phyloP scores from a whole-genome alignment of 2,329 filamentous ascomycete species.

The Xylariaceae sp. region DNA sequence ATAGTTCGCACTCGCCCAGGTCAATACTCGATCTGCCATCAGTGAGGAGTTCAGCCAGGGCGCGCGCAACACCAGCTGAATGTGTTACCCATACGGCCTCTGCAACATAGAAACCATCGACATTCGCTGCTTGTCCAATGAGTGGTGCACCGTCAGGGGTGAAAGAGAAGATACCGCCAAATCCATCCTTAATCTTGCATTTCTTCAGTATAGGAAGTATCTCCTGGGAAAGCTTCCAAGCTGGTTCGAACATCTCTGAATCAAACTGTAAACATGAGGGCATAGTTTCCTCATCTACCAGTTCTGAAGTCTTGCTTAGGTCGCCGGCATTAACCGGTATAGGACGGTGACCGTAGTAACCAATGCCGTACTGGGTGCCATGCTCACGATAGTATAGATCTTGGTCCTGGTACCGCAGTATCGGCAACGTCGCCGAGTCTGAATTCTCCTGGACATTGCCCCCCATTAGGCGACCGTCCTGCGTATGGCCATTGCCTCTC shows the following conservation, averaged over 20 bases:
- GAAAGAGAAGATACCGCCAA: constrained; percentile 20
- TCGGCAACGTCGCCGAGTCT: constrained; percentile 15
- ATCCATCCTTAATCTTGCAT: constrained; percentile 17
- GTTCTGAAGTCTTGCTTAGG: constrained; percentile 10
- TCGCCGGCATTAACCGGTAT: constrained; percentile 14
- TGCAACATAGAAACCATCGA: constrained; percentile 21
- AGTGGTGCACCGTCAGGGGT: constrained; percentile 18
- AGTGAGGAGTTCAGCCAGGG: constrained; percentile 18
- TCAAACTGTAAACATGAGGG: constrained; percentile 17
- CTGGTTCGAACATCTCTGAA: constrained; percentile 16
- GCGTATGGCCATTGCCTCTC: background rate
- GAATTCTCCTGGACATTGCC: constrained; percentile 1
- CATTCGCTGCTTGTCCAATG: constrained; percentile 15
- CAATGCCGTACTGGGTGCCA: constrained; percentile 16
- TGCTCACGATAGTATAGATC: constrained; percentile 21
- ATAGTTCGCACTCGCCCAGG: constrained; percentile 18
- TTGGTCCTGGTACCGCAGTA: constrained; percentile 19
- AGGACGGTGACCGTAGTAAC: constrained; percentile 20
- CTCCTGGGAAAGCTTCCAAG: constrained; percentile 19
- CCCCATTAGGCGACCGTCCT: constrained; percentile 1
- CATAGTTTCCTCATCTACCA: constrained; percentile 18
- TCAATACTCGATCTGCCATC: constrained; percentile 17
- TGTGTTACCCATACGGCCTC: constrained; percentile 22
- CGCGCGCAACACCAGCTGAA: constrained; percentile 17
- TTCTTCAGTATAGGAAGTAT: constrained; percentile 15